phyloP scores from a whole-genome alignment of 2,329 filamentous ascomycete genomes.

The Basipetospora chlamydospora region DNA sequence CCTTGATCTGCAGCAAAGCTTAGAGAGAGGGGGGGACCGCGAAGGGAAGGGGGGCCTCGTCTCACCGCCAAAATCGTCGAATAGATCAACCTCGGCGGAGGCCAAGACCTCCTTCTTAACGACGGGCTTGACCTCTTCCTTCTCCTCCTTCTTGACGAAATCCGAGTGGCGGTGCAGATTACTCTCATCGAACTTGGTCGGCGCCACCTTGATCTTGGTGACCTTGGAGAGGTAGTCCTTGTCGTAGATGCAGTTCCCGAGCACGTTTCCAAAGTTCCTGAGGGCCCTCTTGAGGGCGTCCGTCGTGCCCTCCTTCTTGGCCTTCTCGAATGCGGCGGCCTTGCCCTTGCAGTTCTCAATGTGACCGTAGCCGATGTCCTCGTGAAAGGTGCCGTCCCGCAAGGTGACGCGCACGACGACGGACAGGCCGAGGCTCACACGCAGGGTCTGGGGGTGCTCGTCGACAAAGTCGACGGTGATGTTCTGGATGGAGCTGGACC shows the following conservation, averaged over 20 bases:
- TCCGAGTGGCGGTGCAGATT: constrained; percentile 71
- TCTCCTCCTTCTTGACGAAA: constrained; percentile 47
- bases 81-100: background rate
- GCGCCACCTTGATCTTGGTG: constrained; percentile 72
- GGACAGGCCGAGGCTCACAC: constrained; percentile 72
- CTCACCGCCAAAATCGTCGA: constrained; percentile 15
- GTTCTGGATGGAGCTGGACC: constrained; percentile 91
- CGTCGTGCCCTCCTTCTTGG: constrained; percentile 95
- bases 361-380: constrained; percentile 93
- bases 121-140: constrained; percentile 4
- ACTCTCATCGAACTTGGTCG: constrained; percentile 58
- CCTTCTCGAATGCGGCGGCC: constrained; percentile 91
- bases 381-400: constrained; percentile 88
- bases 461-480: constrained; percentile 94
- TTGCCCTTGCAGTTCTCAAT: constrained; percentile 95
- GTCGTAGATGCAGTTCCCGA: constrained; percentile 98
- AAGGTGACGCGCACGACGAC: constrained; percentile 85
- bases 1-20: background rate
- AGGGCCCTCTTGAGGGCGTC: constrained; percentile 83
- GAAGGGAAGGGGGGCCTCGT: background rate
- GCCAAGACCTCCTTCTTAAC: background rate
- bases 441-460: constrained; percentile 62
- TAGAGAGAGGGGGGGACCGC: background rate
- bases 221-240: constrained; percentile 85
- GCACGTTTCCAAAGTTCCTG: constrained; percentile 84